Base-by-base conservation (phyloP, 73 alveolate species). In the Loxodes magnus region DNA sequence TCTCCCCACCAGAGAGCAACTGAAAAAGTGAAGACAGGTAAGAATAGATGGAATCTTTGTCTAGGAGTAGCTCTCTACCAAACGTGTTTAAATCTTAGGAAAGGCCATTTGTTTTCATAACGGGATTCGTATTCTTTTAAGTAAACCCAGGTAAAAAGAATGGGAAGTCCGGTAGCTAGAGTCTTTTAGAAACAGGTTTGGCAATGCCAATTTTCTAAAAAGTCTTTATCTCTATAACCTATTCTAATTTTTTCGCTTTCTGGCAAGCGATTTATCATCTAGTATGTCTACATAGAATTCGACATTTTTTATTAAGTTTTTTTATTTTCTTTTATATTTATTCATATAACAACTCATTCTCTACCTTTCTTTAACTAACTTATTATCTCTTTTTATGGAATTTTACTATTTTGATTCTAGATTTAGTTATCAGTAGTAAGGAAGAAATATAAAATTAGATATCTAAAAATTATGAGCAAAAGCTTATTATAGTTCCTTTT, bases 1-100 rank as follows among this genome's bases (percentile, higher is more conserved):
- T 39, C 53, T 17, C 14, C 22, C 53, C 53, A 39, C 53, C 53
- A 39, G 21, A 39, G 9, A n/a, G 37, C 53, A 39, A 39, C 53
- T 17, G 37, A 9, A 39, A 39, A 39, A 0, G 37, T 15, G 21
- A 19, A 10, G 21, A 15, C 33, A 10, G 53, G 53, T 39, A 39
- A 39, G 15, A 15, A 10, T 10, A n/a, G 21, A 39, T 39, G 53
- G 21, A 39, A 23, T 12, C 14, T 15, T 39, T 19, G 53, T 39
- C 53, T 39, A 15, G 21, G 0, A 9, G 22, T 15, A 12, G 21
- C 9, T 0, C 21, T n/a, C 33, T 19, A 15, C 21, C 14, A 10
- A 23, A 39, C 9, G 0, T 0, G 37, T n/a, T 12, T 15, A 39
- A 30, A 23, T 39, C 53, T 39, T 39, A 39, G 21, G 21, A 39